These are phyloP conservation scores for Amorphotheca resinae DNA, from an alignment of 495 filamentous ascomycete species.

Conservation along the genomic window DNA sequence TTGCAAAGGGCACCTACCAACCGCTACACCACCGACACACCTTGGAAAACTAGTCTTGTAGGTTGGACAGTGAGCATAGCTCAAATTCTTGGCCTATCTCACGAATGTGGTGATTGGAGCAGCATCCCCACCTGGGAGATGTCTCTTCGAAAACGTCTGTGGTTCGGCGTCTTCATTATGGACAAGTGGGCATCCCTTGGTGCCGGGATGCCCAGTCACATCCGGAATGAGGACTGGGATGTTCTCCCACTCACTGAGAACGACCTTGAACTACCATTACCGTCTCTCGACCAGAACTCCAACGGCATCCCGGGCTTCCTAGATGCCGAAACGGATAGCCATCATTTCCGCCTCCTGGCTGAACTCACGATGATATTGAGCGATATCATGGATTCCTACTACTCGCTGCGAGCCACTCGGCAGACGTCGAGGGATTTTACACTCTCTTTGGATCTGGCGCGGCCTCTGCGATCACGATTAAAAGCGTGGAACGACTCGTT, in stretches of 20 bases:
- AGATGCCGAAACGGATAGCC: conserved; percentile 12
- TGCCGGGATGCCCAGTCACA: conserved; percentile 22
- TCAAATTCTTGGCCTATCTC: conserved; percentile 16
- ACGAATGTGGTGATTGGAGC: conserved; percentile 18
- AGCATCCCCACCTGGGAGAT: conserved; percentile 19
- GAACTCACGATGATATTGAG: conserved; percentile 20
- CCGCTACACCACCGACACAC: conserved; percentile 18
- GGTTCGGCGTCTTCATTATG: conserved; percentile 21
- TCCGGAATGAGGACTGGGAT: conserved; percentile 15
- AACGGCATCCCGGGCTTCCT: conserved; percentile 12
- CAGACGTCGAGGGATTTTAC: conserved; percentile 18
- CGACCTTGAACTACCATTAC: conserved; percentile 15
- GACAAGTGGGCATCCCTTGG: conserved; percentile 22
- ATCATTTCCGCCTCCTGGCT: conserved; percentile 17
- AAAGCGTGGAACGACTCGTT: conserved; percentile 19
- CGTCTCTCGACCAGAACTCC: conserved; percentile 6
- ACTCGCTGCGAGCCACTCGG: conserved; percentile 15
- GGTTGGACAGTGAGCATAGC: conserved; percentile 21
- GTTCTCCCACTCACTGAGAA: conserved; percentile 14
- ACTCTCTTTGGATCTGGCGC: conserved; percentile 17
- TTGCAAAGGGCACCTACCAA: conserved; percentile 20
- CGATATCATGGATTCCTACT: conserved; percentile 21
- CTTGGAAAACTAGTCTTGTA: conserved; percentile 21
- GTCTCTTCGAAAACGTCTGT: conserved; percentile 16
- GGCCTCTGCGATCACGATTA: conserved; percentile 12